A percentile compares a stretch with the other conserved stretches of the same genome.
phyloP scores from a whole-genome alignment of 352 stramenopile genomes.

The Globisporangium splendens region DNA sequence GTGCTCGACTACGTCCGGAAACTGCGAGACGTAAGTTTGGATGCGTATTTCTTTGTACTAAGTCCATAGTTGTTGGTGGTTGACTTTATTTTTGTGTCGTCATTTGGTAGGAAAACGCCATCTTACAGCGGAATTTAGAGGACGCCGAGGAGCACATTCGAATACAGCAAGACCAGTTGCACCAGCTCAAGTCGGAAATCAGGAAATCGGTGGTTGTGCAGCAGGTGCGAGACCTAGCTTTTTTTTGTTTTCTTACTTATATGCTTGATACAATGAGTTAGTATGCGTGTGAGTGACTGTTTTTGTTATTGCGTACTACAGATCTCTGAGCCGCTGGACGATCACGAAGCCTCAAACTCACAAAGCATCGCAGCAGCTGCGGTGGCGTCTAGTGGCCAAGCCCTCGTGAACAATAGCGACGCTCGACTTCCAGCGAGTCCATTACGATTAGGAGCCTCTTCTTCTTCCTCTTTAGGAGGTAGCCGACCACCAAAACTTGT shows the following conservation, averaged over 20 bases:
- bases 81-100: not conserved
- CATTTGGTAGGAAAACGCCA: slow-evolving; percentile 44
- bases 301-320: too few relatives aligned
- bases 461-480: not conserved
- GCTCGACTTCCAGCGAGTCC: slow-evolving; percentile 1
- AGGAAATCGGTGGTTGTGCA: slow-evolving; percentile 31
- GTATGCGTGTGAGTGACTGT: too few relatives aligned
- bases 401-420: not conserved
- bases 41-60: not conserved
- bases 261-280: too few relatives aligned
- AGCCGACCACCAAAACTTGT: slow-evolving; percentile 9
- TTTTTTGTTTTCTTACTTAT: too few relatives aligned
- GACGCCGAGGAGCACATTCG: slow-evolving; percentile 77
- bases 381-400: too few relatives aligned
- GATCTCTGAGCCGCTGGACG: not conserved
- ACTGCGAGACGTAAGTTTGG: slow-evolving; percentile 48
- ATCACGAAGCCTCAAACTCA: not conserved
- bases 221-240: slow-evolving; percentile 26
- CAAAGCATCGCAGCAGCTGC: not conserved
- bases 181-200: slow-evolving; percentile 74
- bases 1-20: slow-evolving; percentile 86
- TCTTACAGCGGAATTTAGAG: slow-evolving; percentile 62
- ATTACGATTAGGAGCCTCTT: slow-evolving; percentile 1
- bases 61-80: too few relatives aligned
- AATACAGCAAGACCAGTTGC: slow-evolving; percentile 71